phyloP scores from a whole-genome alignment of 768 basidiomycete species.

The Amanita thiersii region DNA sequence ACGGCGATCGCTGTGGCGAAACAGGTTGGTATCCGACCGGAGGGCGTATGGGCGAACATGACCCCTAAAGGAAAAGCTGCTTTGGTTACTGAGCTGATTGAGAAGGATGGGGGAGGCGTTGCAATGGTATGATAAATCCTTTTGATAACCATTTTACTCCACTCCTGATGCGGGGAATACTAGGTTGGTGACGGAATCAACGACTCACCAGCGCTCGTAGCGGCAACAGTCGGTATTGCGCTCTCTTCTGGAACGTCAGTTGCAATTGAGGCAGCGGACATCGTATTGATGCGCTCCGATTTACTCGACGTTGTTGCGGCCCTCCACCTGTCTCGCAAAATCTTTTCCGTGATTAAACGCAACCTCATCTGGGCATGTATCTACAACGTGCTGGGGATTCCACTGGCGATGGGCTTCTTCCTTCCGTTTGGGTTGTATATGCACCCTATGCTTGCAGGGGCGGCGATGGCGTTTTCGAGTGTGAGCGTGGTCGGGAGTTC shows the following conservation, averaged over 20 bases:
- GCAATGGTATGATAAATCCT: conserved; percentile 95
- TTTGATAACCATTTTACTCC: too few relatives aligned
- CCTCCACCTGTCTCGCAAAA: conserved; percentile 79
- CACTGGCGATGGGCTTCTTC: conserved; percentile 95
- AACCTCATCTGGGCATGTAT: conserved; percentile 96
- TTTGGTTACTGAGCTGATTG: conserved; percentile 73
- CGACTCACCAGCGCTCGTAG: conserved; percentile 95
- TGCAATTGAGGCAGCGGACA: conserved; percentile 96
- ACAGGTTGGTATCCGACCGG: conserved; percentile 79
- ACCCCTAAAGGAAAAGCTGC: conserved; percentile 94
- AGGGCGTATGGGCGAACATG: conserved; percentile 86
- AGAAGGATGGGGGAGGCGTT: conserved; percentile 61
- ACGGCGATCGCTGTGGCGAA: conserved; percentile 87
- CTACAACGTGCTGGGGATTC: conserved; percentile 90
- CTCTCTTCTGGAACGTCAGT: conserved; percentile 95
- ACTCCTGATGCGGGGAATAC: too few relatives aligned
- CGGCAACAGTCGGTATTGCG: conserved; percentile 93
- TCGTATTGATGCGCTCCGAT: conserved; percentile 96
- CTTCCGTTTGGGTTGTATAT: conserved; percentile 88
- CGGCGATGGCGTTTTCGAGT: conserved; percentile 96
- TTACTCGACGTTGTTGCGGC: conserved; percentile 97
- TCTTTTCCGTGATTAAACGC: conserved; percentile 84
- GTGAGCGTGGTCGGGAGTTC: conserved; percentile 93
- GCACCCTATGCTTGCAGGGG: conserved; percentile 98
- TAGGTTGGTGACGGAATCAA: conserved; percentile 99